phyloP scores from a whole-genome alignment of 2,329 filamentous ascomycete species.

The Colletotrichum tropicicola region DNA sequence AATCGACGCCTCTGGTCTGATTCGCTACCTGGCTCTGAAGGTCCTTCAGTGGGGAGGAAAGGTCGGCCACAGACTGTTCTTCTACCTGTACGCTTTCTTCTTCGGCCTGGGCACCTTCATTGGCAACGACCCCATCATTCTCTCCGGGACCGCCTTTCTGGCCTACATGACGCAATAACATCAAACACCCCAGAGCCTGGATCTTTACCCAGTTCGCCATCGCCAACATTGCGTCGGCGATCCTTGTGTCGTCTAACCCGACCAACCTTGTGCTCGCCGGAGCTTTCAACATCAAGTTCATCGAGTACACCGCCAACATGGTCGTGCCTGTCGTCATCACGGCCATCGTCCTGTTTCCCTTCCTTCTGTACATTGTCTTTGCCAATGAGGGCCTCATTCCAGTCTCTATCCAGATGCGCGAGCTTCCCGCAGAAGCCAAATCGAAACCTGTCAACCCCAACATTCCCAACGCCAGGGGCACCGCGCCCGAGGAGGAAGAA shows the following conservation, averaged over 20 bases:
- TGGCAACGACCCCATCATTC: conserved; percentile 79
- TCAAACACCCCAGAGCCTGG: conserved; percentile 74
- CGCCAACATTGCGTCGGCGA: conserved; percentile 78
- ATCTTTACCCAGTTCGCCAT: conserved; percentile 77
- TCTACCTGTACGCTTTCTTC: conserved; percentile 79
- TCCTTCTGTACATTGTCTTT: conserved; percentile 76
- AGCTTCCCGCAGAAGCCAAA: conserved; percentile 66
- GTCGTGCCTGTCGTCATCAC: conserved; percentile 77
- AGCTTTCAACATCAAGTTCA: conserved; percentile 76
- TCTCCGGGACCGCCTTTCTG: conserved; percentile 78
- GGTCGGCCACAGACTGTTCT: conserved; percentile 73
- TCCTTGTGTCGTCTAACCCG: conserved; percentile 80
- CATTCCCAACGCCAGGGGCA: conserved; percentile 71
- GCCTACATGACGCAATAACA: conserved; percentile 83
- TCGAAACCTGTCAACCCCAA: conserved; percentile 75
- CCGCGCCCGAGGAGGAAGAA: conserved; percentile 58
- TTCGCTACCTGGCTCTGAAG: conserved; percentile 75
- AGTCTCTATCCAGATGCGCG: conserved; percentile 72
- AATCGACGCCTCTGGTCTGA: conserved; percentile 78
- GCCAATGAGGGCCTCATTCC: conserved; percentile 71
- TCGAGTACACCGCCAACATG: conserved; percentile 81
- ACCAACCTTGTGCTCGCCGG: conserved; percentile 80
- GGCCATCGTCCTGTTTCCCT: conserved; percentile 73
- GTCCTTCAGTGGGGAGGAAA: conserved; percentile 74
- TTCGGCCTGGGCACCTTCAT: conserved; percentile 73